phyloP scores from a whole-genome alignment of 2,329 filamentous ascomycete genomes.

The Aspergillus novofumigatus region DNA sequence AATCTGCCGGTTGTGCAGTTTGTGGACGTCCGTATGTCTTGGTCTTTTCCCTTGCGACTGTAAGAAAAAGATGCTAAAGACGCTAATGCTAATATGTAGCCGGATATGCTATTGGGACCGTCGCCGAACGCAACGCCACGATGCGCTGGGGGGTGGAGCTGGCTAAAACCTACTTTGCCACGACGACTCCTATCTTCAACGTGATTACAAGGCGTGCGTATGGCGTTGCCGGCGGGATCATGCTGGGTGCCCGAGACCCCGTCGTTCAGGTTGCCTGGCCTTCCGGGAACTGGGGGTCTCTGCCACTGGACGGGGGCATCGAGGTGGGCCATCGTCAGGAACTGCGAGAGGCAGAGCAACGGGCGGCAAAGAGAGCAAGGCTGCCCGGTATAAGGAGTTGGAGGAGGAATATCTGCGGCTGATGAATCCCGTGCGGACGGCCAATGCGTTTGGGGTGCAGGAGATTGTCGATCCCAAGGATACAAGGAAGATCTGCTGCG shows the following conservation, averaged over 20 bases:
- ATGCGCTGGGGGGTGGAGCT: conserved; percentile 63
- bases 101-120: conserved; percentile 61
- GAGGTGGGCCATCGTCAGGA: conserved; percentile 61
- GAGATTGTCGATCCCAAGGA: conserved; percentile 62
- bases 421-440: conserved; percentile 63
- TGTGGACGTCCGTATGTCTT: conserved; percentile 52
- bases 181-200: conserved; percentile 59
- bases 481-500: conserved; percentile 52
- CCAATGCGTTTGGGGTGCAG: conserved; percentile 60
- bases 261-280: conserved; percentile 61
- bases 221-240: conserved; percentile 61
- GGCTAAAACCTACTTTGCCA: conserved; percentile 59
- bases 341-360: conserved; percentile 49
- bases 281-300: conserved; percentile 57
- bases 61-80: too few relatives aligned
- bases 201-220: conserved; percentile 60
- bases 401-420: conserved; percentile 57
- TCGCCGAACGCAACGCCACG: conserved; percentile 59
- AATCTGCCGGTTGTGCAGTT: conserved; percentile 63
- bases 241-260: conserved; percentile 60
- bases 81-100: conserved; percentile 25
- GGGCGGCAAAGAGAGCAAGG: conserved; percentile 46
- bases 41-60: too few relatives aligned
- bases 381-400: conserved; percentile 52
- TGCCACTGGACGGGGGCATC: conserved; percentile 62